A percentile compares a stretch with the other conserved stretches of the same genome.
Conservation (phyloP, 1,284 basidiomycete genomes). For the Ustilago bromivora region DNA sequence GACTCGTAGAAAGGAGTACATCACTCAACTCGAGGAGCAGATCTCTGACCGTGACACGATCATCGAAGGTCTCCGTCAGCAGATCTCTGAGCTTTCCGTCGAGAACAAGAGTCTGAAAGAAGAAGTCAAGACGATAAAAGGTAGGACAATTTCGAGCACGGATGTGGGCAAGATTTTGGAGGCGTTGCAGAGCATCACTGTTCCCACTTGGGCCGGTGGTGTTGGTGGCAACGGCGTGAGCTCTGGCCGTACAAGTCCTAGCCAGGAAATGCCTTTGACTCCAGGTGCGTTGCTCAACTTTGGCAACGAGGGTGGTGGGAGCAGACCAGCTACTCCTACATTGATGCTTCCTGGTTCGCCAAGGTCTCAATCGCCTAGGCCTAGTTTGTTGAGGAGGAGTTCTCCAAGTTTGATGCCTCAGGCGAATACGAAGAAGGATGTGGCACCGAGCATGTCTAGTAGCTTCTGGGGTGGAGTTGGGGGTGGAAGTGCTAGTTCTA, state of each 20-base stretch:
- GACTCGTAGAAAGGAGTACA: conserved; percentile 93
- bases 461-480: conserved; percentile 58
- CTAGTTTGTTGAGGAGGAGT: conserved; percentile 33
- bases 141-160: conserved; percentile 74
- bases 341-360: conserved; percentile 45
- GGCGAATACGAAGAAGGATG: conserved; percentile 60
- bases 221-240: not conserved
- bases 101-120: conserved; percentile 83
- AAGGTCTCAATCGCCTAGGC: conserved; percentile 42
- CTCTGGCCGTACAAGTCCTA: conserved; percentile 32
- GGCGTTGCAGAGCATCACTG: conserved; percentile 79
- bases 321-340: conserved; percentile 45
- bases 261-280: conserved; percentile 28
- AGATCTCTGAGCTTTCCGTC: conserved; percentile 81
- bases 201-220: not conserved
- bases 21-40: conserved; percentile 90
- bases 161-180: conserved; percentile 72
- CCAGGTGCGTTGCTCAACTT: conserved; percentile 48
- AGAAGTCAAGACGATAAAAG: conserved; percentile 72
- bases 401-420: conserved; percentile 35
- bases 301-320: conserved; percentile 11
- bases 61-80: conserved; percentile 86
- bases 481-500: conserved; percentile 23
- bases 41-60: conserved; percentile 91
- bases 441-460: conserved; percentile 24